Conservation (phyloP, 2,329 filamentous ascomycete genomes). For the Cytospora chrysosperma region DNA sequence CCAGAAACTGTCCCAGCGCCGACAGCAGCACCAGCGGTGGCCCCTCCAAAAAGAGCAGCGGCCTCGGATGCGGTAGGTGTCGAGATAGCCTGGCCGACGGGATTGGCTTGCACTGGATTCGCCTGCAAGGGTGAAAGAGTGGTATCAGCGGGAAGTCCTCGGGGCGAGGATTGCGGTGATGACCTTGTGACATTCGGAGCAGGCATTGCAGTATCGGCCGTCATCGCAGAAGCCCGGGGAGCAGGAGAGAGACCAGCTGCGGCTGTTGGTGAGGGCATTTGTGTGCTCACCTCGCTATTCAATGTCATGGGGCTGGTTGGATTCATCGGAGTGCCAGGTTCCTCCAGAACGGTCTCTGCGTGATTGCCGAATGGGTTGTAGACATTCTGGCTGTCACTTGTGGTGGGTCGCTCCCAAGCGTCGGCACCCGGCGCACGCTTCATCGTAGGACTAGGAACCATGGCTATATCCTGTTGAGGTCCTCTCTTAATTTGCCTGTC, state of each 20-base stretch:
- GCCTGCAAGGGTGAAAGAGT: slow-evolving; percentile 13
- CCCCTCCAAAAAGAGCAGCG: slow-evolving; percentile 9
- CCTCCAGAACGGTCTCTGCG: slow-evolving; percentile 41
- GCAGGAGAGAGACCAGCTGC: slow-evolving; percentile 16
- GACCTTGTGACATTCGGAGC: slow-evolving; percentile 5
- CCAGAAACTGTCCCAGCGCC: slow-evolving; percentile 31
- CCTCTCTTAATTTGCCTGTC: slow-evolving; percentile 46
- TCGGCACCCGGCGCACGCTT: slow-evolving; percentile 36
- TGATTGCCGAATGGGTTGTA: slow-evolving; percentile 72
- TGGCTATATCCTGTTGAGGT: slow-evolving; percentile 34
- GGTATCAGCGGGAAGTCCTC: slow-evolving; percentile 52
- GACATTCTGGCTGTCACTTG: slow-evolving; percentile 47
- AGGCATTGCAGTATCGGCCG: slow-evolving; percentile 7
- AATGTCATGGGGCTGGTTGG: slow-evolving; percentile 15
- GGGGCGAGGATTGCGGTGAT: slow-evolving; percentile 69
- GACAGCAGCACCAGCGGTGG: slow-evolving; percentile 15
- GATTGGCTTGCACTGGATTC: slow-evolving; percentile 12
- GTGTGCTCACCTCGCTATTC: slow-evolving; percentile 21
- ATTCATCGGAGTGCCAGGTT: slow-evolving; percentile 15
- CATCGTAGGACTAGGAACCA: slow-evolving; percentile 32
- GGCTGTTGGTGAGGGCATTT: slow-evolving; percentile 11
- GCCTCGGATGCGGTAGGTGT: neutral
- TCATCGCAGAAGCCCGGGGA: slow-evolving; percentile 18
- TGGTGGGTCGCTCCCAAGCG: slow-evolving; percentile 48
- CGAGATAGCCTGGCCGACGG: slow-evolving; percentile 3